Base-by-base conservation (phyloP, 495 filamentous ascomycete genomes). In the Aspergillus bertholletiae region DNA sequence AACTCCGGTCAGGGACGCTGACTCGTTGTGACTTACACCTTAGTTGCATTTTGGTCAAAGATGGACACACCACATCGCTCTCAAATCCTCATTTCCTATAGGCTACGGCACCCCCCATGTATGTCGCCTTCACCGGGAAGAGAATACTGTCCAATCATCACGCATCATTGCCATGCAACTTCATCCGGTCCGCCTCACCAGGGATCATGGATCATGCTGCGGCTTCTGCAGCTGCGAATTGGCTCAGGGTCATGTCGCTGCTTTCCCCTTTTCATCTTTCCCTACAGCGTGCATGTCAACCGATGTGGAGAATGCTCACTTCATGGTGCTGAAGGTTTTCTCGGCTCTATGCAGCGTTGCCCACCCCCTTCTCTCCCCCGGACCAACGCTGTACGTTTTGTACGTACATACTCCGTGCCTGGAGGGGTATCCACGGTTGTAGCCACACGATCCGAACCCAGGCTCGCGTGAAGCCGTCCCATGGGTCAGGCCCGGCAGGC, bases 361-460 rank as follows among this genome's bases (percentile, higher is more conserved):
- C 40, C n/a, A 21, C 53, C 53, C 49, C 35, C 30, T 52, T 44
- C 39, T 46, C 15, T 39, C 34, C 34, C 34, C 35, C 43, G 40
- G 12, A 50, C 48, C 45, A 40, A 15, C 13, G 34, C 17, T 28
- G 46, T 58, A 37, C 18, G 26, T 51, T 26, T 46, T 40, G 46
- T 54, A 50, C 24, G 45, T 37, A 7, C 27, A 21, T 35, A 35
- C 27, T 11, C 18, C 30, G 28, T 49, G 18, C 57, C 52, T 51
- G 52, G 40, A 43, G 39, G 37, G 27, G 44, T 28, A 26, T 30
- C 49, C 44, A 56, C 43, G 43, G 51, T 28, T 45, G 45, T 46
- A 43, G 40, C 60, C 53, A 51, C 21, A 47, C 54, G 54, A 63
- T 57, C 60, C 56, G 60, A 58, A 55, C 59, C 46, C 60, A 57